Percentiles rank a stretch among this genome's conserved stretches.
These are phyloP conservation scores for Boeremia lycopersici DNA, from an alignment of 2,329 filamentous ascomycete species.

Conservation along the genomic window DNA sequence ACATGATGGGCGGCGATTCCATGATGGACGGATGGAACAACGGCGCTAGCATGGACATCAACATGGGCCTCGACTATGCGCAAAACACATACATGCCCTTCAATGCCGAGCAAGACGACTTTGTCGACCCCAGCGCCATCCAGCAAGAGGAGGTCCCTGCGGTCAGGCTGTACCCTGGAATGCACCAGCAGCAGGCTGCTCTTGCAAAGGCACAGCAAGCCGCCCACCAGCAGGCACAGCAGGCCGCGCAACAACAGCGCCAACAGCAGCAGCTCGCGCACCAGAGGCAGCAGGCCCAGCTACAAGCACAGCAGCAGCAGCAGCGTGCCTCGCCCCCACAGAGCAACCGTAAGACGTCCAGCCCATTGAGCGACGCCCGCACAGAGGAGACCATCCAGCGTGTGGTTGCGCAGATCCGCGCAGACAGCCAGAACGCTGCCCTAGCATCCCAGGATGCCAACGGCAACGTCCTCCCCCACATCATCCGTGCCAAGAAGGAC, in stretches of 20 bases:
- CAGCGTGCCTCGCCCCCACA: slow-evolving; percentile 29
- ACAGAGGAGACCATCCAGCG: slow-evolving; percentile 91
- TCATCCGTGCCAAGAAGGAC: slow-evolving; percentile 82
- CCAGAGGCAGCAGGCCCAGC: slow-evolving; percentile 54
- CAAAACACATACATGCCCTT: slow-evolving; percentile 69
- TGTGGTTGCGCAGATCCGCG: slow-evolving; percentile 88
- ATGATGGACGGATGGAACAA: slow-evolving; percentile 65
- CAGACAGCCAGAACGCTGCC: slow-evolving; percentile 63
- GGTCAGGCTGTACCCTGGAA: slow-evolving; percentile 86
- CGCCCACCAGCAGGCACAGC: slow-evolving; percentile 45
- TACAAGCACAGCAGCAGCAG: slow-evolving; percentile 57
- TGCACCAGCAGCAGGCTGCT: slow-evolving; percentile 88
- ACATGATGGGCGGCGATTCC: slow-evolving; percentile 64
- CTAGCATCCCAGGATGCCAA: slow-evolving; percentile 59
- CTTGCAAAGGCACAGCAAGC: slow-evolving; percentile 44
- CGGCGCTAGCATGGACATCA: slow-evolving; percentile 59
- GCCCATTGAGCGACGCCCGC: slow-evolving; percentile 52
- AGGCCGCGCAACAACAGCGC: slow-evolving; percentile 48
- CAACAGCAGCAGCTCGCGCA: slow-evolving; percentile 59
- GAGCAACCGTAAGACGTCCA: slow-evolving; percentile 45
- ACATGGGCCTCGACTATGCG: slow-evolving; percentile 68
- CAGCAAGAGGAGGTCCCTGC: slow-evolving; percentile 65
- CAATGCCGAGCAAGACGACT: slow-evolving; percentile 57
- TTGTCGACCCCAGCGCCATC: slow-evolving; percentile 76
- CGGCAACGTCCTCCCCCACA: slow-evolving; percentile 63